Conservation (phyloP, 176 grass and related monocot species). For the Panicum miliaceum region DNA sequence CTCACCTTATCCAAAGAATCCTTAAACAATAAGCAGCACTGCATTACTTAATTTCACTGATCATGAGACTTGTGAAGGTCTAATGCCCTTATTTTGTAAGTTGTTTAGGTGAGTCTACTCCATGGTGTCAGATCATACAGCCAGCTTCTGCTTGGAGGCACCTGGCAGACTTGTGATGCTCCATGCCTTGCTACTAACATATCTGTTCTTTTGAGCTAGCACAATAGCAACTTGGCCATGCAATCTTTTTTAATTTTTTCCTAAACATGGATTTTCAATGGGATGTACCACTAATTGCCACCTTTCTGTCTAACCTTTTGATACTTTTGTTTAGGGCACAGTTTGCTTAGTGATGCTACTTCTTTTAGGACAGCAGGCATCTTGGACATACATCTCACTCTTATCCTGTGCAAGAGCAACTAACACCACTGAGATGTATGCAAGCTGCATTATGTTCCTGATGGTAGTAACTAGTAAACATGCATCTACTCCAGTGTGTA, state of each 20-base stretch:
- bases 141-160: conserved; percentile 67
- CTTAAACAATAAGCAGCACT: conserved; percentile 36
- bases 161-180: conserved; percentile 57
- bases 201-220: conserved; percentile 23
- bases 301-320: conserved; percentile 43
- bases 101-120: conserved; percentile 97
- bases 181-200: conserved; percentile 44
- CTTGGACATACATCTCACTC: conserved; percentile 5
- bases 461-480: conserved; percentile 26
- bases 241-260: neutral
- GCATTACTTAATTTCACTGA: conserved; percentile 36
- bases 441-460: neutral
- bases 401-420: conserved; percentile 21
- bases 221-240: conserved; percentile 32
- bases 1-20: conserved; percentile 52
- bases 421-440: conserved; percentile 30
- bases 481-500: neutral
- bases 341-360: conserved; percentile 43
- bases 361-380: conserved; percentile 41
- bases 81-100: conserved; percentile 49
- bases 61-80: conserved; percentile 56
- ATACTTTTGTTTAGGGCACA: neutral
- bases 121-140: conserved; percentile 58
- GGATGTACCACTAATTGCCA: neutral
- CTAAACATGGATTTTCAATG: conserved; percentile 35